Percentiles rank a stretch among this genome's conserved stretches.
Evolutionary conservation across 2,329 filamentous ascomycete species (phyloP).

Genomic region (Sclerotinia glacialis): DNA sequence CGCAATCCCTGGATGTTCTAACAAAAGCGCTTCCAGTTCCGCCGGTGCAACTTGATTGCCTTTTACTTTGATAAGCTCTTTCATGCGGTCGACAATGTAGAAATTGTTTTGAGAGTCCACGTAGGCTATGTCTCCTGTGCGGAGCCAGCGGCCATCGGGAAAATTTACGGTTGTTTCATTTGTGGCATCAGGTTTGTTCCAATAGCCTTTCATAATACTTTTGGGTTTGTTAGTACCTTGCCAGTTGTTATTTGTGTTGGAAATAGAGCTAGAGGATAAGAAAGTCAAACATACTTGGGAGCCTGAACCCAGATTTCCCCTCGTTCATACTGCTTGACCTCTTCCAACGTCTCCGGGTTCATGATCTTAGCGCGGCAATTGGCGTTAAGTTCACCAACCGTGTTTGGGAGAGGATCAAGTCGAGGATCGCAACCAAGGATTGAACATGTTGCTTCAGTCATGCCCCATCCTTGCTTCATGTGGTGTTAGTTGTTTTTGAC

Average conservation of each 20-base stretch:
- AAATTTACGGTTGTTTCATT: constrained; percentile 58
- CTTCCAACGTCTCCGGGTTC: constrained; percentile 41
- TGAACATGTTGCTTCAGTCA: constrained; percentile 80
- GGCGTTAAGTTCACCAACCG: constrained; percentile 65
- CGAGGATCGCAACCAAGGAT: constrained; percentile 61
- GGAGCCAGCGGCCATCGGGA: constrained; percentile 68
- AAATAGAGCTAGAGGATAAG: rapidly evolving
- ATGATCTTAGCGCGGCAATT: constrained; percentile 70
- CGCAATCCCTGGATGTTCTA: constrained; percentile 43
- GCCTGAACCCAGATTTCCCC: constrained; percentile 47
- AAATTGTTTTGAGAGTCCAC: constrained; percentile 75
- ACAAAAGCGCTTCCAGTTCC: constrained; percentile 46
- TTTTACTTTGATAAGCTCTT: constrained; percentile 50
- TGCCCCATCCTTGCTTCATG: constrained; percentile 74
- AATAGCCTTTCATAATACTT: constrained; percentile 55
- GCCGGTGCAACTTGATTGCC: constrained; percentile 50
- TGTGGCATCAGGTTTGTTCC: constrained; percentile 64
- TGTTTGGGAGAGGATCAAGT: constrained; percentile 44
- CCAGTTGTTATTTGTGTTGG: background rate
- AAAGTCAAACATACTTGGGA: constrained; percentile 42
- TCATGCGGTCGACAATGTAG: constrained; percentile 72
- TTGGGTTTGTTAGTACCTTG: background rate
- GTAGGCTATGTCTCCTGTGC: constrained; percentile 52
- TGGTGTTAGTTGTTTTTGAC: constrained; percentile 29
- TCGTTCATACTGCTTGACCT: constrained; percentile 42